A percentile compares a stretch with the other conserved stretches of the same genome.
These are phyloP conservation scores for Bidens hawaiensis DNA, from an alignment of 140 eudicot genomes.

Conservation along the genomic window DNA sequence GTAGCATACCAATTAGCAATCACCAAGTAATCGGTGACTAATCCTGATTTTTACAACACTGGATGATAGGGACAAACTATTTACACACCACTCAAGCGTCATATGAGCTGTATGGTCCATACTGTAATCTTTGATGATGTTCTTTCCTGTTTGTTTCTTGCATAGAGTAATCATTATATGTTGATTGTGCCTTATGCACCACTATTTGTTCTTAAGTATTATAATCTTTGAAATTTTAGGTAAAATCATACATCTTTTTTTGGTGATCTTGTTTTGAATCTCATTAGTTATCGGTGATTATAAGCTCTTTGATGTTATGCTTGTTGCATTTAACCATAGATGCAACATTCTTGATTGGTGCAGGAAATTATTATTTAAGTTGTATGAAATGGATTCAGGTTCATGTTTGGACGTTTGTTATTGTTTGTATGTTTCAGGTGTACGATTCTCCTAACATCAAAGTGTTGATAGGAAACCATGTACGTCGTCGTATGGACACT, in stretches of 20 bases:
- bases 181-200: too few relatives aligned
- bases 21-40: too few relatives aligned
- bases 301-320: background rate
- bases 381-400: slow-evolving; percentile 29
- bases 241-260: background rate
- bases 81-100: too few relatives aligned
- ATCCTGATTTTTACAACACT: too few relatives aligned
- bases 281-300: background rate
- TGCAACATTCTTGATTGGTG: background rate
- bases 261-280: background rate
- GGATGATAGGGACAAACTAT: too few relatives aligned
- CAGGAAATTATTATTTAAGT: background rate
- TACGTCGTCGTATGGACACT: slow-evolving; percentile 71
- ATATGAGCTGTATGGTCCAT: too few relatives aligned
- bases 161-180: too few relatives aligned
- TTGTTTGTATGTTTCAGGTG: slow-evolving; percentile 40
- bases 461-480: slow-evolving; percentile 56
- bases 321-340: background rate
- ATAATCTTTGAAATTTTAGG: background rate
- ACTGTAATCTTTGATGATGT: too few relatives aligned
- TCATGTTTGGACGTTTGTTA: slow-evolving; percentile 14
- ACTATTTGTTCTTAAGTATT: background rate
- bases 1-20: too few relatives aligned
- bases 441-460: slow-evolving; percentile 84
- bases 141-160: too few relatives aligned